Evolutionary conservation across 2,329 filamentous ascomycete genomes (phyloP).

Genomic region (Trichoderma koningii): DNA sequence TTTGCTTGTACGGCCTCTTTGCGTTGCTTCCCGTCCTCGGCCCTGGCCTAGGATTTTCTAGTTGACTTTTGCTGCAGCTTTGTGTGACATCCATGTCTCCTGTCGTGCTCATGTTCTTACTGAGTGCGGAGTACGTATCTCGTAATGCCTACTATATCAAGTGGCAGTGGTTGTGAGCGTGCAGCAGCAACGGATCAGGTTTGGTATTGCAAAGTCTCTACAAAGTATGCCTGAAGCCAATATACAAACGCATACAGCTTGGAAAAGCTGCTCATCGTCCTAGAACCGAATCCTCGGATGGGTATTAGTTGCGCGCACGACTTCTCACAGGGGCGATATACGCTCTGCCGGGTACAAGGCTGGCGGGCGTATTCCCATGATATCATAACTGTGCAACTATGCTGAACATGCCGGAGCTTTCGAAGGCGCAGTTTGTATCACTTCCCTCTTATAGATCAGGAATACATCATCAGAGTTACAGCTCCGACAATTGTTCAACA

Average conservation of each 20-base stretch:
- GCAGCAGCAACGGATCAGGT: neutral
- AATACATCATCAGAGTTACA: too few species aligned
- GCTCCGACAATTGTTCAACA: too few species aligned
- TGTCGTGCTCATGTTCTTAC: neutral
- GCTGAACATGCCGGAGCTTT: neutral
- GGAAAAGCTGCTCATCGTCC: neutral
- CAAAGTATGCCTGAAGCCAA: too few species aligned
- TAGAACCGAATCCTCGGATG: constrained; percentile 11
- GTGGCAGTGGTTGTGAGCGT: neutral
- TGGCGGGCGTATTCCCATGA: neutral
- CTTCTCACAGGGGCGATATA: neutral
- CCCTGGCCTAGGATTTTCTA: constrained; percentile 2
- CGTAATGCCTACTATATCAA: neutral
- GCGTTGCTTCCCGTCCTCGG: neutral
- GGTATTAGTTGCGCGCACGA: neutral
- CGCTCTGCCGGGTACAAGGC: neutral
- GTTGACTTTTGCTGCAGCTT: neutral
- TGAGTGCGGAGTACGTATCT: neutral
- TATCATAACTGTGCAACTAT: neutral
- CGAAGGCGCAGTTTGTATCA: neutral
- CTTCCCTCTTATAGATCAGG: neutral
- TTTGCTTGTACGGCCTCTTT: neutral
- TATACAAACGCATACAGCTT: neutral
- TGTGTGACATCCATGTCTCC: neutral
- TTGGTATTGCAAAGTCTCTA: neutral